Evolutionary conservation across 768 basidiomycete genomes (phyloP).

Genomic region (Boletellus emodensis): DNA sequence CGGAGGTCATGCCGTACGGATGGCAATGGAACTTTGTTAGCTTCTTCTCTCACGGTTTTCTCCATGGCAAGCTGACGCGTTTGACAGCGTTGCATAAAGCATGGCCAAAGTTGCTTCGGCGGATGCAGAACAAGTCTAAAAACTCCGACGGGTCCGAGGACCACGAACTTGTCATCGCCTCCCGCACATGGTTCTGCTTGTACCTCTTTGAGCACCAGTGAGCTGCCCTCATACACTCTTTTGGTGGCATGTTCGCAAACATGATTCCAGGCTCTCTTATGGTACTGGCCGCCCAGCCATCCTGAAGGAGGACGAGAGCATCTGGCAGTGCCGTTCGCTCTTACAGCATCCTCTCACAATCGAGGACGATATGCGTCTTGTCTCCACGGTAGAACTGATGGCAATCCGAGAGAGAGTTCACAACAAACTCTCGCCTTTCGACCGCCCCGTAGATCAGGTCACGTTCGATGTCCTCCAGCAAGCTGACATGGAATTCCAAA

Average conservation of each 20-base stretch:
- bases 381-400: slow-evolving; percentile 93
- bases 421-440: slow-evolving; percentile 75
- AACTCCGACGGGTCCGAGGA: slow-evolving; percentile 53
- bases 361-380: slow-evolving; percentile 91
- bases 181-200: slow-evolving; percentile 90
- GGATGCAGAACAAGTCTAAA: slow-evolving; percentile 67
- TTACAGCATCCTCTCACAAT: slow-evolving; percentile 85
- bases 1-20: slow-evolving; percentile 93
- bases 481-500: slow-evolving; percentile 73
- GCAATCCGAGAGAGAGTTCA: slow-evolving; percentile 83
- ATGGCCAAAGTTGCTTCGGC: slow-evolving; percentile 75
- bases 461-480: slow-evolving; percentile 69
- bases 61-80: slow-evolving; percentile 5
- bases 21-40: slow-evolving; percentile 92
- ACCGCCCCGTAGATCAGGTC: slow-evolving; percentile 68
- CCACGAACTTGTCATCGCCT: slow-evolving; percentile 72
- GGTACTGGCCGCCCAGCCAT: slow-evolving; percentile 93
- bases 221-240: slow-evolving; percentile 26
- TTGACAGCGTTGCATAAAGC: slow-evolving; percentile 80
- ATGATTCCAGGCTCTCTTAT: slow-evolving; percentile 75
- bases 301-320: slow-evolving; percentile 88
- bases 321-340: slow-evolving; percentile 73
- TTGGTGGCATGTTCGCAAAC: neutral
- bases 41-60: slow-evolving; percentile 7
- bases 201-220: slow-evolving; percentile 95